These are phyloP conservation scores for Lasiosphaeria hispida DNA, from an alignment of 495 filamentous ascomycete genomes.

Conservation along the genomic window DNA sequence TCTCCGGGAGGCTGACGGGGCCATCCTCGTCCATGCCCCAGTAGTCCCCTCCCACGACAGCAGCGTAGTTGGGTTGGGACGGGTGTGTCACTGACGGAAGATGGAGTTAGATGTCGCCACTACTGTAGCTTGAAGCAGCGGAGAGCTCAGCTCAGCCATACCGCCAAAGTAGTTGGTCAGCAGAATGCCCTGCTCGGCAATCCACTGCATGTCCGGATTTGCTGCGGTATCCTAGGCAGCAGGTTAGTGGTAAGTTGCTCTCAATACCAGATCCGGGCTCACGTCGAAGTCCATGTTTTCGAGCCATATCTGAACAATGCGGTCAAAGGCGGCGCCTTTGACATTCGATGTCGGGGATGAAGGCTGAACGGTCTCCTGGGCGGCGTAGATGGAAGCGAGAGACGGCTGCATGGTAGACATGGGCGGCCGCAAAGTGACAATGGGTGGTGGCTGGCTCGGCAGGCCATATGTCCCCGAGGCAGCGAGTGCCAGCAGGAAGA, in stretches of 20 bases:
- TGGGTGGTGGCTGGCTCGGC: not conserved
- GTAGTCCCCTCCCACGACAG: slow-evolving; percentile 60
- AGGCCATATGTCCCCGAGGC: not conserved
- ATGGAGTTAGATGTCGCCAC: no score
- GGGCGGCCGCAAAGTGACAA: not conserved
- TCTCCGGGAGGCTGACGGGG: slow-evolving; percentile 54
- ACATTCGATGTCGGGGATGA: slow-evolving; percentile 58
- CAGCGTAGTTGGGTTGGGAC: slow-evolving; percentile 69
- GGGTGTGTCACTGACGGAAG: slow-evolving; percentile 53
- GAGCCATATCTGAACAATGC: slow-evolving; percentile 67
- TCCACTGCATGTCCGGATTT: slow-evolving; percentile 38
- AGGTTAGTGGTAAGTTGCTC: not conserved
- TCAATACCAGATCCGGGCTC: slow-evolving; percentile 7
- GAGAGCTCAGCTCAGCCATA: slow-evolving; percentile 1
- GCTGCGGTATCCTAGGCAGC: slow-evolving; percentile 8
- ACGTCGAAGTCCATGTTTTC: slow-evolving; percentile 65
- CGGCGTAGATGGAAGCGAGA: slow-evolving; percentile 21
- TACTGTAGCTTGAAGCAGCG: not conserved
- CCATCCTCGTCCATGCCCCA: slow-evolving; percentile 69
- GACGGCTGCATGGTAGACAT: not conserved
- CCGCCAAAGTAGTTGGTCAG: slow-evolving; percentile 61
- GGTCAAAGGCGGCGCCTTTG: slow-evolving; percentile 62
- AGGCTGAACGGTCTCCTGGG: slow-evolving; percentile 36
- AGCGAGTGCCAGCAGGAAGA: not conserved
- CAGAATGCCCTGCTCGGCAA: slow-evolving; percentile 61